Percentiles rank a stretch among this genome's conserved stretches.
phyloP scores from a whole-genome alignment of 2,329 filamentous ascomycete genomes.

The Fusarium cicatricum region DNA sequence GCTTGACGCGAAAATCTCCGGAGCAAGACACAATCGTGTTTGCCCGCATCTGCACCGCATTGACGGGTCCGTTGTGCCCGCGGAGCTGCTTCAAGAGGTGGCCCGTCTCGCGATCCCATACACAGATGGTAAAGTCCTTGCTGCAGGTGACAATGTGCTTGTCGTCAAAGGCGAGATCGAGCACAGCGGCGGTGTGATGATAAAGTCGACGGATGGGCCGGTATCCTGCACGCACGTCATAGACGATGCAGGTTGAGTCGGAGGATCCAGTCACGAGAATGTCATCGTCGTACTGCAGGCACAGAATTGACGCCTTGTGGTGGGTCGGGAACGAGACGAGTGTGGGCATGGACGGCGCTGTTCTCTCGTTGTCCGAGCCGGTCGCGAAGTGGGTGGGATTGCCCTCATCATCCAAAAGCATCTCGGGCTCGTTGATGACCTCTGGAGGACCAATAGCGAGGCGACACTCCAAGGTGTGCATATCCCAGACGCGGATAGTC shows the following conservation, averaged over 20 bases:
- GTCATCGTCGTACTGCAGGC: slow-evolving; percentile 90
- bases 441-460: slow-evolving; percentile 85
- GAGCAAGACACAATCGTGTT: slow-evolving; percentile 93
- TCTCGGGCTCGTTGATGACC: slow-evolving; percentile 61
- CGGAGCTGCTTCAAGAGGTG: slow-evolving; percentile 78
- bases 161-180: slow-evolving; percentile 93
- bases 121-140: slow-evolving; percentile 92
- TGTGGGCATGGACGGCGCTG: slow-evolving; percentile 59
- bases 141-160: slow-evolving; percentile 96
- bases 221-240: slow-evolving; percentile 82
- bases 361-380: slow-evolving; percentile 57
- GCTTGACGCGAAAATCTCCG: slow-evolving; percentile 89
- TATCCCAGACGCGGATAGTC: slow-evolving; percentile 96
- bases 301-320: slow-evolving; percentile 93
- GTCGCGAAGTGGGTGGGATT: slow-evolving; percentile 64
- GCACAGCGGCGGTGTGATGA: slow-evolving; percentile 85
- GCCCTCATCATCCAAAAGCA: slow-evolving; percentile 62
- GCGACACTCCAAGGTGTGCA: slow-evolving; percentile 84
- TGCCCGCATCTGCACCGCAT: slow-evolving; percentile 93
- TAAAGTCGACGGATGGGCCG: slow-evolving; percentile 79
- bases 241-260: slow-evolving; percentile 89
- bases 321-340: slow-evolving; percentile 69
- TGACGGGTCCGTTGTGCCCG: slow-evolving; percentile 91
- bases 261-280: slow-evolving; percentile 97
- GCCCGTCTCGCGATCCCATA: slow-evolving; percentile 89